phyloP scores from a whole-genome alignment of 2,329 filamentous ascomycete genomes.

The Madurella mycetomatis region DNA sequence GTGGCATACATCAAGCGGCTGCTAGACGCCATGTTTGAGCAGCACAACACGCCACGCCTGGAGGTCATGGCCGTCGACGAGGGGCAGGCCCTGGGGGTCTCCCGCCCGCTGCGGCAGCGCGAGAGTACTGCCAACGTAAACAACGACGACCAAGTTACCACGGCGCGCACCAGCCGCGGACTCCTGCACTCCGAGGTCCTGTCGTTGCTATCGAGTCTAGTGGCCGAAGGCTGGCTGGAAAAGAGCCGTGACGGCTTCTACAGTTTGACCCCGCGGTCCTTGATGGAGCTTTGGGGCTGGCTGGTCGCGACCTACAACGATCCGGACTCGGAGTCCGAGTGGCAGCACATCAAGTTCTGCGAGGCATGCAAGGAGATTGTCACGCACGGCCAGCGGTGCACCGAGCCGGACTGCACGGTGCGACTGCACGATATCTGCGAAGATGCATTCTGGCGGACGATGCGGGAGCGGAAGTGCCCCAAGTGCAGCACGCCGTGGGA shows the following conservation, averaged over 20 bases:
- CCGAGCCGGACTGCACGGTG: slow-evolving; percentile 60
- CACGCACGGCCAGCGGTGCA: slow-evolving; percentile 76
- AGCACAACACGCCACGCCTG: slow-evolving; percentile 71
- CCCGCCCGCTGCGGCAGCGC: slow-evolving; percentile 44
- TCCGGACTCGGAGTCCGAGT: slow-evolving; percentile 54
- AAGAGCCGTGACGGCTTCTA: slow-evolving; percentile 69
- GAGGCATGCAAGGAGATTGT: slow-evolving; percentile 86
- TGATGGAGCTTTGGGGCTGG: slow-evolving; percentile 83
- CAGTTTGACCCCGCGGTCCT: slow-evolving; percentile 66
- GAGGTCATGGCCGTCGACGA: slow-evolving; percentile 79
- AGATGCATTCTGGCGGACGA: slow-evolving; percentile 66
- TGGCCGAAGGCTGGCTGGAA: slow-evolving; percentile 81
- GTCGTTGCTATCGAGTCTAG: slow-evolving; percentile 61
- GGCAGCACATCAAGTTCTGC: slow-evolving; percentile 79
- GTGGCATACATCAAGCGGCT: slow-evolving; percentile 84
- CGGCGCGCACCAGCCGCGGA: slow-evolving; percentile 43
- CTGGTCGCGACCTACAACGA: slow-evolving; percentile 90
- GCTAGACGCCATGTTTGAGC: slow-evolving; percentile 88
- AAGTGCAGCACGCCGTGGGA: slow-evolving; percentile 51
- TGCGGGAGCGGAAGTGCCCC: slow-evolving; percentile 60
- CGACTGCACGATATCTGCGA: slow-evolving; percentile 75
- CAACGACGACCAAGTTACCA: slow-evolving; percentile 26
- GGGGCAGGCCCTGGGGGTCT: slow-evolving; percentile 72
- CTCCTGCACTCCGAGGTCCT: slow-evolving; percentile 78
- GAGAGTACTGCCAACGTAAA: slow-evolving; percentile 22